Percentiles rank a stretch among this genome's conserved stretches.
These are phyloP conservation scores for Talaromyces sp. DNA, from an alignment of 2,329 filamentous ascomycete genomes.

Conservation along the genomic window DNA sequence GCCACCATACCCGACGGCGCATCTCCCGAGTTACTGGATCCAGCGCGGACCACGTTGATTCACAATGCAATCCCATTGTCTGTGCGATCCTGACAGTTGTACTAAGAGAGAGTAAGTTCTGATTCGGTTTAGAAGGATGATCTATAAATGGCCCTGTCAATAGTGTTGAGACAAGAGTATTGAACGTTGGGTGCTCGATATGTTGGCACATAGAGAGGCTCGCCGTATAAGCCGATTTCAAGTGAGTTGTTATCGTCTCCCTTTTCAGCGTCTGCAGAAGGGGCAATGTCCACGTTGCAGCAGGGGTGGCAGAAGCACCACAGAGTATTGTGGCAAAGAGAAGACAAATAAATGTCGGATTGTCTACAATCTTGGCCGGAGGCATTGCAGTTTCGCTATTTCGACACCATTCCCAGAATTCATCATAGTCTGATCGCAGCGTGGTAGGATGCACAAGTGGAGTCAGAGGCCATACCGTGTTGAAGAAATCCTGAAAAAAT, in stretches of 20 bases:
- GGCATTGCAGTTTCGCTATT: background rate
- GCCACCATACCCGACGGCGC: conserved; percentile 22
- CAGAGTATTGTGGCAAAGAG: conserved; percentile 7
- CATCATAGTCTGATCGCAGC: conserved; percentile 7
- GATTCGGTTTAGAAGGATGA: background rate
- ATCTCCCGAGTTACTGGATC: conserved; percentile 9
- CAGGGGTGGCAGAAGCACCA: conserved; percentile 9
- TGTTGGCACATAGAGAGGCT: conserved; percentile 18
- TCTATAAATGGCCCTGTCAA: conserved; percentile 16
- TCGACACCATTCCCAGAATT: conserved; percentile 13
- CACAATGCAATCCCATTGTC: conserved; percentile 22
- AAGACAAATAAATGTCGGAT: conserved; percentile 11
- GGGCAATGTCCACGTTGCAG: background rate
- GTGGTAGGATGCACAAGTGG: conserved; percentile 5
- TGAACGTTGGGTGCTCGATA: conserved; percentile 21
- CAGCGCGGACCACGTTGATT: background rate
- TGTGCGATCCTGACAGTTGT: conserved; percentile 19
- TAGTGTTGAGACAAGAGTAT: conserved; percentile 21
- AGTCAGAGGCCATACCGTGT: conserved; percentile 1
- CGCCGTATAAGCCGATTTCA: conserved; percentile 15
- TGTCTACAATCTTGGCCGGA: background rate
- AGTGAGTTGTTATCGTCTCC: conserved; percentile 7
- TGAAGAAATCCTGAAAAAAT: background rate
- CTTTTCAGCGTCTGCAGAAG: background rate
- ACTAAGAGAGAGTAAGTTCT: conserved; percentile 15